These are phyloP conservation scores for Hibiscus mutabilis DNA, from an alignment of 345 rosid species.

Conservation along the genomic window DNA sequence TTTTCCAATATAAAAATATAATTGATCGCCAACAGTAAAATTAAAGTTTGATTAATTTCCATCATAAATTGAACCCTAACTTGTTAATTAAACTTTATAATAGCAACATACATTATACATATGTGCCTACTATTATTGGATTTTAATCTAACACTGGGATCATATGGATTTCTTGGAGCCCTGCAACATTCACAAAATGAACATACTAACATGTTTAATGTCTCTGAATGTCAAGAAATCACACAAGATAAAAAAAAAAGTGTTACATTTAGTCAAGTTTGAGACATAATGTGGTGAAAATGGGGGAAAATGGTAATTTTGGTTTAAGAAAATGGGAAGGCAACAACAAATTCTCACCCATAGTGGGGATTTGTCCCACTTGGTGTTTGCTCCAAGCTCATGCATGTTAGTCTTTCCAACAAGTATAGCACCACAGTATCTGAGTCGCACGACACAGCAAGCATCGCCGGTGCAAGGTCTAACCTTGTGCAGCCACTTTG, in stretches of 20 bases:
- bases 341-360: constrained; percentile 30
- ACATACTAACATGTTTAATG: neutral
- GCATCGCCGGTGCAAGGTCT: constrained; percentile 54
- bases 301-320: neutral
- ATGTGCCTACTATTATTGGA: too few relatives aligned
- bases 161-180: constrained; percentile 55
- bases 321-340: neutral
- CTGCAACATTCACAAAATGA: constrained; percentile 21
- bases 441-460: constrained; percentile 45
- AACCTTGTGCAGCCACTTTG: constrained; percentile 61
- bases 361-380: constrained; percentile 79
- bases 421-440: constrained; percentile 57
- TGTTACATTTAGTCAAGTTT: neutral
- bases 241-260: neutral
- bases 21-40: too few relatives aligned
- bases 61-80: too few relatives aligned
- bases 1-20: too few relatives aligned
- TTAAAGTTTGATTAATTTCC: too few relatives aligned
- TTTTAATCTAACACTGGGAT: too few relatives aligned
- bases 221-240: neutral
- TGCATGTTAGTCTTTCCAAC: constrained; percentile 80
- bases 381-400: constrained; percentile 74
- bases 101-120: too few relatives aligned
- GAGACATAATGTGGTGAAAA: neutral
- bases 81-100: too few relatives aligned